Evolutionary conservation across 2,329 filamentous ascomycete genomes (phyloP).

Genomic region (Zymoseptoria brevis): DNA sequence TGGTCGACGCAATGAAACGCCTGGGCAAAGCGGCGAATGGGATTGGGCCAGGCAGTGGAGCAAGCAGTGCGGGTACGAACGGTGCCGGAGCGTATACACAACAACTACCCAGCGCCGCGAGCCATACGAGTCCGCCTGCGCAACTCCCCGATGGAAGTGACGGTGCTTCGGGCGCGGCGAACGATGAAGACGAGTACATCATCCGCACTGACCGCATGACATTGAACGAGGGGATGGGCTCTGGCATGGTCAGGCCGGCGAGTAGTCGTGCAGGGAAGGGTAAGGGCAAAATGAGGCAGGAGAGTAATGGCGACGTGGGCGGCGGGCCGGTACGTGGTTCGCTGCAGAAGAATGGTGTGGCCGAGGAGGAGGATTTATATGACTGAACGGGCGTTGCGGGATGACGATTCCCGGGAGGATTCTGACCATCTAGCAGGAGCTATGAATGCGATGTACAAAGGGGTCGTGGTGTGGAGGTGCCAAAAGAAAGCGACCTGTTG

Average conservation of each 20-base stretch:
- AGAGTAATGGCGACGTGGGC: conserved; percentile 20
- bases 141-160: not conserved
- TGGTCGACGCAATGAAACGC: conserved; percentile 14
- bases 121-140: not conserved
- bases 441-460: not conserved
- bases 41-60: not conserved
- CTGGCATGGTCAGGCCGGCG: not conserved
- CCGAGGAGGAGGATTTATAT: conserved; percentile 39
- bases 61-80: conserved; percentile 3
- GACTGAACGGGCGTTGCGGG: conserved; percentile 16
- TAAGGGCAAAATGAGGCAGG: conserved; percentile 31
- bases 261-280: conserved; percentile 24
- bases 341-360: conserved; percentile 33
- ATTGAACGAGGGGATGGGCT: conserved; percentile 16
- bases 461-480: not conserved
- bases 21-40: not conserved
- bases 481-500: no score
- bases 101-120: not conserved
- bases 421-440: no score
- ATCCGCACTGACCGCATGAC: conserved; percentile 33
- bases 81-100: conserved; percentile 1
- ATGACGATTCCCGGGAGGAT: not conserved
- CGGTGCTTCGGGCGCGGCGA: conserved; percentile 4
- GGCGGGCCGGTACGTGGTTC: conserved; percentile 24
- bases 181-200: conserved; percentile 35